Conservation (phyloP, 139 green algal genomes). For the Chlamydomonas sp. region DNA sequence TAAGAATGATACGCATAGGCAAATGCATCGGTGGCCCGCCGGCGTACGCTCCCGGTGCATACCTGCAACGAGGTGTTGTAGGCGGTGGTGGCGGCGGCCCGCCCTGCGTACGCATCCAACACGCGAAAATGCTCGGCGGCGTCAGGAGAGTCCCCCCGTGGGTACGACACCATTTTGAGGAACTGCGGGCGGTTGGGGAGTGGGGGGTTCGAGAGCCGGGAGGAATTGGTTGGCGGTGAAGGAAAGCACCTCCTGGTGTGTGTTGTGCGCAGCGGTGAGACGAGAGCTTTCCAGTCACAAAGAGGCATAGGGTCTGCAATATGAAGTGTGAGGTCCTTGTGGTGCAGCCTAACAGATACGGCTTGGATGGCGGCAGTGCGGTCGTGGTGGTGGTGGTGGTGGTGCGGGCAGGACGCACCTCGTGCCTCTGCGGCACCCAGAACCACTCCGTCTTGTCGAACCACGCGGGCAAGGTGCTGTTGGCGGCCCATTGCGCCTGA, state of each 20-base stretch:
- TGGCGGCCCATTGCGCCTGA: conserved; percentile 18
- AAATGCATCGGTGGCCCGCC: too few relatives aligned
- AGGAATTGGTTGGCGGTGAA: not conserved
- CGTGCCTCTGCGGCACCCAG: conserved; percentile 54
- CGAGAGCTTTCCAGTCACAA: too few relatives aligned
- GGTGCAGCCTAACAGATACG: too few relatives aligned
- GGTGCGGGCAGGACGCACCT: conserved; percentile 21
- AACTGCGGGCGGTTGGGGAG: conserved; percentile 47
- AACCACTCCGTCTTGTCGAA: conserved; percentile 65
- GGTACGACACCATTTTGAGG: conserved; percentile 52
- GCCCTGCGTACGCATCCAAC: conserved; percentile 20
- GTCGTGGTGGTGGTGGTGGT: too few relatives aligned
- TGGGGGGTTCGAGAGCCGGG: not conserved
- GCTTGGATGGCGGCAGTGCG: too few relatives aligned
- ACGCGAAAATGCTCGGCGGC: conserved; percentile 13
- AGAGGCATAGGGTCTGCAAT: too few relatives aligned
- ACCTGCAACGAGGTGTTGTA: conserved; percentile 50
- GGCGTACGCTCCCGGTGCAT: too few relatives aligned
- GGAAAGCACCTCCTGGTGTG: not conserved
- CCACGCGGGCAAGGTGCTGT: conserved; percentile 45
- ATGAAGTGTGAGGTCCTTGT: too few relatives aligned
- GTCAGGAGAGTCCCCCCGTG: conserved; percentile 47
- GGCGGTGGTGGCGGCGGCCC: conserved; percentile 38
- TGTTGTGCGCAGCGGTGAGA: too few relatives aligned
- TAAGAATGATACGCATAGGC: too few relatives aligned